These are phyloP conservation scores for Mycena haematopus DNA, from an alignment of 768 basidiomycete genomes.

Conservation along the genomic window DNA sequence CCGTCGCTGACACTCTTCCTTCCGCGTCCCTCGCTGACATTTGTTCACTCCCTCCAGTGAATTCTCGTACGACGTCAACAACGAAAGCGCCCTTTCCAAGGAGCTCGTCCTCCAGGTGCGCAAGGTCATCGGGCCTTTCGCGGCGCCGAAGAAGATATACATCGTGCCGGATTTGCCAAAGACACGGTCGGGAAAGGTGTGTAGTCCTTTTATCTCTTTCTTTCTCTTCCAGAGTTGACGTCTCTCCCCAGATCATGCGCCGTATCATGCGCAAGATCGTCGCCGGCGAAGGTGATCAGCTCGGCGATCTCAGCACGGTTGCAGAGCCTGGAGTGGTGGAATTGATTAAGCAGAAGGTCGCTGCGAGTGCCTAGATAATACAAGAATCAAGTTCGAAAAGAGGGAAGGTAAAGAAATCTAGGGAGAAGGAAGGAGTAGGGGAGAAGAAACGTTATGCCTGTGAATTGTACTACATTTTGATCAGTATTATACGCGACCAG, in stretches of 20 bases:
- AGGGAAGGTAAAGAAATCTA: too few relatives aligned
- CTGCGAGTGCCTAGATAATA: too few relatives aligned
- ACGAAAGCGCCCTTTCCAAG: constrained; percentile 78
- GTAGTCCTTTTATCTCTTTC: constrained; percentile 28
- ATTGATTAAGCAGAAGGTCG: constrained; percentile 81
- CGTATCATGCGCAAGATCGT: constrained; percentile 97
- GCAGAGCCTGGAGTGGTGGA: constrained; percentile 91
- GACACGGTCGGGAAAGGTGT: constrained; percentile 92
- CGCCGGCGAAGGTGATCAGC: constrained; percentile 91
- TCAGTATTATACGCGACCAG: too few relatives aligned
- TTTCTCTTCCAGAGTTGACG: neutral
- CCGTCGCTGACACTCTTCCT: too few relatives aligned
- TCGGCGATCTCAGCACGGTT: constrained; percentile 93
- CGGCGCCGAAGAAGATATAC: constrained; percentile 92
- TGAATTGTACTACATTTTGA: too few relatives aligned
- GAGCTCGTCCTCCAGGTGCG: constrained; percentile 95
- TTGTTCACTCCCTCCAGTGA: constrained; percentile 67
- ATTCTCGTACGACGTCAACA: constrained; percentile 73
- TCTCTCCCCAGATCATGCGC: constrained; percentile 80
- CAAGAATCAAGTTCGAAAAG: too few relatives aligned
- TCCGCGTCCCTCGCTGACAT: neutral
- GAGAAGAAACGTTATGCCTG: too few relatives aligned
- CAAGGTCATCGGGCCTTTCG: constrained; percentile 98
- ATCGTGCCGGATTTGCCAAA: constrained; percentile 88
- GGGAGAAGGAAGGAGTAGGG: too few relatives aligned